phyloP scores from a whole-genome alignment of 192 early-diverging fungal genomes.

The Tieghemiomyces parasiticus region DNA sequence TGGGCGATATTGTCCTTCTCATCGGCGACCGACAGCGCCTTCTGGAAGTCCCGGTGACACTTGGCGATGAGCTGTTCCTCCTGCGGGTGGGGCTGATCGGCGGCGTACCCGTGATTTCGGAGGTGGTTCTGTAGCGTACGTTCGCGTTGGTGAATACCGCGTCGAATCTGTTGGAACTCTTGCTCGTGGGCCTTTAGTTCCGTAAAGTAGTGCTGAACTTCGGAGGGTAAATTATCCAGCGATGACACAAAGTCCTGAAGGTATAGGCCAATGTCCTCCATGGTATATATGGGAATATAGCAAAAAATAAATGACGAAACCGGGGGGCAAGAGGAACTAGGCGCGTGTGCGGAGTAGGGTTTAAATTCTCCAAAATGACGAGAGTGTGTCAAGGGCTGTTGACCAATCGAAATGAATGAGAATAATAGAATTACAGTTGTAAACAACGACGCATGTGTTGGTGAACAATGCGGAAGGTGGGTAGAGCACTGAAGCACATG shows the following conservation, averaged over 20 bases:
- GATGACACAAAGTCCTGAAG: constrained; percentile 3
- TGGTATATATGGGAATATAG: background rate
- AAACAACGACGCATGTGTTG: too few species aligned
- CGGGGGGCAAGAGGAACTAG: too few species aligned
- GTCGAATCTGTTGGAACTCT: constrained; percentile 5
- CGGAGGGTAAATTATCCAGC: background rate
- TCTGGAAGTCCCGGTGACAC: background rate
- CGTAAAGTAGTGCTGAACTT: background rate
- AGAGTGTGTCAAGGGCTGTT: too few species aligned
- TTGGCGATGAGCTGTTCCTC: background rate
- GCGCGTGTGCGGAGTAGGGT: too few species aligned
- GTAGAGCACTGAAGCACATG: too few species aligned
- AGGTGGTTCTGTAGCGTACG: background rate
- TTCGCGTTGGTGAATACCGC: constrained; percentile 6
- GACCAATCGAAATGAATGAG: too few species aligned
- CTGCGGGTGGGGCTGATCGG: background rate
- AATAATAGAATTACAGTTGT: too few species aligned
- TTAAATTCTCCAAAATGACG: too few species aligned
- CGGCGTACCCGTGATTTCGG: constrained; percentile 1
- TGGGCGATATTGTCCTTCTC: background rate
- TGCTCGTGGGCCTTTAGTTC: constrained; percentile 3
- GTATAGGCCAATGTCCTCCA: constrained; percentile 4
- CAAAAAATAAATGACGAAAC: too few species aligned
- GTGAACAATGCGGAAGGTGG: too few species aligned
- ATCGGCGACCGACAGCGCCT: constrained; percentile 3